Percentiles rank a stretch among this genome's conserved stretches.
These are phyloP conservation scores for Pseudomonodictys pantanalensis DNA, from an alignment of 495 filamentous ascomycete genomes.

Conservation along the genomic window DNA sequence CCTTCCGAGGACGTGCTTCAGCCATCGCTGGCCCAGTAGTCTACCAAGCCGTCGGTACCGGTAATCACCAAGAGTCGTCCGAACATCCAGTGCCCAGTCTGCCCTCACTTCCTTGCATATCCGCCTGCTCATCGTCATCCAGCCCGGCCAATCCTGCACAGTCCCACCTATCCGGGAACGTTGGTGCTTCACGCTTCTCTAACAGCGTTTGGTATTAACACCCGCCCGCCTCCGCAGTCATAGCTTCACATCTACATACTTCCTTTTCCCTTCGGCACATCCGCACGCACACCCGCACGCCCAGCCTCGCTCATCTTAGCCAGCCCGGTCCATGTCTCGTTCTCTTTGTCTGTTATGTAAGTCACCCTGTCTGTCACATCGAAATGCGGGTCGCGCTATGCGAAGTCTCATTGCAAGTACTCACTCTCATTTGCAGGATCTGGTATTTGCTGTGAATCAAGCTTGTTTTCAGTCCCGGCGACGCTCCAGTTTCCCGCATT, in stretches of 20 bases:
- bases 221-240: conserved; percentile 30
- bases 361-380: conserved; percentile 19
- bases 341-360: conserved; percentile 33
- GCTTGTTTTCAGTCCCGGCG: conserved; percentile 16
- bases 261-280: conserved; percentile 2
- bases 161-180: conserved; percentile 14
- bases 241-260: conserved; percentile 25
- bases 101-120: conserved; percentile 27
- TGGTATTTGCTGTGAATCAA: conserved; percentile 31
- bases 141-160: conserved; percentile 24
- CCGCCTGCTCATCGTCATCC: conserved; percentile 21
- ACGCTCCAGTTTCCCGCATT: conserved; percentile 25
- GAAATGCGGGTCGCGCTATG: conserved; percentile 16
- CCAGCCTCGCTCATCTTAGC: conserved; percentile 20
- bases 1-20: conserved; percentile 11
- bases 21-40: conserved; percentile 7
- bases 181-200: conserved; percentile 5
- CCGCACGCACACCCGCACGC: no score
- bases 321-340: conserved; percentile 29
- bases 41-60: conserved; percentile 34
- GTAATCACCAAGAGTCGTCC: conserved; percentile 32
- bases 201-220: conserved; percentile 30
- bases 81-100: conserved; percentile 26
- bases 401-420: conserved; percentile 18
- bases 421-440: conserved; percentile 28